Evolutionary conservation across 2,329 filamentous ascomycete species (phyloP).

Genomic region (Rutstroemia sp.): DNA sequence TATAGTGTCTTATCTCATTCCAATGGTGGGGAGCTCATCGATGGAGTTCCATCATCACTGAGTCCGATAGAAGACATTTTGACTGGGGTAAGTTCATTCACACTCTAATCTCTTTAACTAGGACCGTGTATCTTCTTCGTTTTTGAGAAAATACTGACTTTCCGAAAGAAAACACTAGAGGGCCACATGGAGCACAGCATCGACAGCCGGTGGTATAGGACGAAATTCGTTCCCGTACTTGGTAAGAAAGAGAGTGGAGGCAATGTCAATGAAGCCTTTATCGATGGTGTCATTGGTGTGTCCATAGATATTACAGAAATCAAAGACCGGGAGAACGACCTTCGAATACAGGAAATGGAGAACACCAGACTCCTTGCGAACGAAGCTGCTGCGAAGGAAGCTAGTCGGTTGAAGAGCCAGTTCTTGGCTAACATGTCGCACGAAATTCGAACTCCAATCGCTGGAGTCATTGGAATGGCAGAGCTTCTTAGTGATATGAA

Average conservation of each 20-base stretch:
- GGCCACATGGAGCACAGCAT: constrained; percentile 51
- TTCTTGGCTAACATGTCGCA: constrained; percentile 80
- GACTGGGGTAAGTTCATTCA: constrained; percentile 34
- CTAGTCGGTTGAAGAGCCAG: constrained; percentile 71
- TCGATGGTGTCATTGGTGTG: constrained; percentile 71
- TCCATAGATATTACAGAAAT: constrained; percentile 73
- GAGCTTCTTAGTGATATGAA: constrained; percentile 64
- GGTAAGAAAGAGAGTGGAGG: constrained; percentile 47
- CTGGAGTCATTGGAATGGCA: constrained; percentile 73
- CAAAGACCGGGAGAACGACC: constrained; percentile 54
- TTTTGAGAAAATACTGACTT: too few species aligned
- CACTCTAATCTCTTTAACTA: too few species aligned
- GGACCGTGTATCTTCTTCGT: too few species aligned
- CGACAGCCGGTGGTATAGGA: constrained; percentile 60
- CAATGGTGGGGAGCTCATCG: constrained; percentile 8
- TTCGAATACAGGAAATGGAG: constrained; percentile 58
- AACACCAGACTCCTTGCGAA: constrained; percentile 66
- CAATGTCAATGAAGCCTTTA: constrained; percentile 40
- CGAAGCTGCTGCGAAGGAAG: constrained; percentile 72
- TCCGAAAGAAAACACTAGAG: constrained; percentile 37
- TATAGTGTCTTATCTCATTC: constrained; percentile 52
- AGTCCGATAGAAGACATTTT: constrained; percentile 58
- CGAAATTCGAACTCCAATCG: constrained; percentile 71
- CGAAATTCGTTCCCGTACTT: constrained; percentile 60
- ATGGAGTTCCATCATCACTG: constrained; percentile 37